These are phyloP conservation scores for Dryas octopetala DNA, from an alignment of 306 rosid genomes.

Conservation along the genomic window DNA sequence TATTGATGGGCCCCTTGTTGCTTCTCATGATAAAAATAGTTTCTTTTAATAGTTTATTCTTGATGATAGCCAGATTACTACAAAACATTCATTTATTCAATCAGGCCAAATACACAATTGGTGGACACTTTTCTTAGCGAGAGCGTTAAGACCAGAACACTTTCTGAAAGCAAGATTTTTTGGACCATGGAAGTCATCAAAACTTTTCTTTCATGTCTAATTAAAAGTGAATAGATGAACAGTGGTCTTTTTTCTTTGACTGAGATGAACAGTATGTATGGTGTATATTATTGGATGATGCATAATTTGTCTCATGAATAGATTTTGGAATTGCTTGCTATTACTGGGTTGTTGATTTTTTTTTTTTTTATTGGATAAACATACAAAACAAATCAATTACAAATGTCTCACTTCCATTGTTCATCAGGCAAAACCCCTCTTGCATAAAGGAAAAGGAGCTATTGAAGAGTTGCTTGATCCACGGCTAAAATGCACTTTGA, in stretches of 20 bases:
- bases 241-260: neutral
- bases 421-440: constrained; percentile 81
- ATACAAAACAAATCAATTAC: constrained; percentile 2
- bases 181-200: neutral
- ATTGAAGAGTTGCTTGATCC: constrained; percentile 88
- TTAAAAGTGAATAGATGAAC: neutral
- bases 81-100: neutral
- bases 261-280: neutral
- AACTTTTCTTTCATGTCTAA: neutral
- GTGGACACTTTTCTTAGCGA: constrained; percentile 2
- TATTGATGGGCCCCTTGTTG: constrained; percentile 15
- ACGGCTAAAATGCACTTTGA: constrained; percentile 50
- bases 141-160: constrained; percentile 1
- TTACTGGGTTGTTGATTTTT: neutral
- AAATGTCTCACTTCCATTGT: constrained; percentile 1
- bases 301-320: neutral
- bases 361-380: neutral
- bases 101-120: constrained; percentile 6
- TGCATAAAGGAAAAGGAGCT: constrained; percentile 84
- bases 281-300: neutral
- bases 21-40: constrained; percentile 1
- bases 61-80: constrained; percentile 7
- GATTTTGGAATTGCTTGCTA: constrained; percentile 9
- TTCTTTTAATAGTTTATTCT: constrained; percentile 10
- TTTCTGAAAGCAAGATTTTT: neutral